Evolutionary conservation across 1,284 basidiomycete genomes (phyloP).

Genomic region (Exobasidium rhododendri): DNA sequence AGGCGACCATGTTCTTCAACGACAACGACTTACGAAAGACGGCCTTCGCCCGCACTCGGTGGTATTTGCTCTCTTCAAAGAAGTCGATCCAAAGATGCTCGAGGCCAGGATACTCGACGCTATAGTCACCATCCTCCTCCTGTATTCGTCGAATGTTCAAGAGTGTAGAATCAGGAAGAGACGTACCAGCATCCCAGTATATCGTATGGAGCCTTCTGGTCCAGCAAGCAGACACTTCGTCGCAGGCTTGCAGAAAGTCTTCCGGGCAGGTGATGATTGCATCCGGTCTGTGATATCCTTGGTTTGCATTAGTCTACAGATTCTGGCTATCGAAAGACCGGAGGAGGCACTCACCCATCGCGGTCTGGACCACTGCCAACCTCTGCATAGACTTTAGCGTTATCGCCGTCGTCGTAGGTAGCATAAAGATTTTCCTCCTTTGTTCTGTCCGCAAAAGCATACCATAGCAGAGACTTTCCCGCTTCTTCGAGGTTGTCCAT

Average conservation of each 20-base stretch:
- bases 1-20: no score
- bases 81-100: background rate
- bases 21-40: background rate
- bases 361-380: no score
- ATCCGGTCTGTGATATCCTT: no score
- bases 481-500: background rate
- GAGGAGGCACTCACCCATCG: no score
- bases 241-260: background rate
- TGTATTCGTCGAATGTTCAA: background rate
- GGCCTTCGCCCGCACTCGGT: background rate
- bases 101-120: background rate
- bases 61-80: background rate
- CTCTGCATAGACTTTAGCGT: no score
- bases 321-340: no score
- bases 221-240: background rate
- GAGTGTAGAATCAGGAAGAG: background rate
- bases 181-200: background rate
- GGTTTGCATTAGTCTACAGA: no score
- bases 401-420: no score
- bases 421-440: no score
- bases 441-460: background rate
- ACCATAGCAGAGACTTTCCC: background rate
- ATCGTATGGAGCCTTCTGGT: background rate
- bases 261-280: background rate
- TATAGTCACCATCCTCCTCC: background rate